phyloP scores from a whole-genome alignment of 1,139 yeast genomes.

The Debaryomyces coudertii region DNA sequence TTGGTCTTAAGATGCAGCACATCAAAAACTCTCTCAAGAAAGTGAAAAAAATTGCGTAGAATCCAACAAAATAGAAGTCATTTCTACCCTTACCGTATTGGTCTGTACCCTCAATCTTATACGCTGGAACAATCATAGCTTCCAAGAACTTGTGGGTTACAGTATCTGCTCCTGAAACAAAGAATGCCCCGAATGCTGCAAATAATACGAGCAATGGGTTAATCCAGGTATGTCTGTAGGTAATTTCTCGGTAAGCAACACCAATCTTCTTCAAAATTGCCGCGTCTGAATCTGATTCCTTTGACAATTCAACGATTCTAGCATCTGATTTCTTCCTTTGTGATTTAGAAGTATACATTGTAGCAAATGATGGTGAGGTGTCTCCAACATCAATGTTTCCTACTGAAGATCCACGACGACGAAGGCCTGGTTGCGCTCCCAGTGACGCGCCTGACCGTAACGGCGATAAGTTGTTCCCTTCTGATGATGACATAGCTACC shows the following conservation, averaged over 20 bases:
- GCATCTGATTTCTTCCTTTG: constrained; percentile 37
- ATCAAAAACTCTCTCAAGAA: constrained; percentile 88
- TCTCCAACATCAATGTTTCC: constrained; percentile 65
- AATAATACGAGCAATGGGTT: constrained; percentile 59
- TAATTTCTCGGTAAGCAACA: constrained; percentile 60
- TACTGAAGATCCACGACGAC: constrained; percentile 57
- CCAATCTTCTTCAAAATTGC: constrained; percentile 55
- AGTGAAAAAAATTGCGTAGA: constrained; percentile 84
- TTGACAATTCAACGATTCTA: constrained; percentile 35
- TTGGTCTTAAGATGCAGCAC: constrained; percentile 78
- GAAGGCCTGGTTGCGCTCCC: constrained; percentile 18
- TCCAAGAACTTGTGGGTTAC: constrained; percentile 59
- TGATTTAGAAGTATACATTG: constrained; percentile 46
- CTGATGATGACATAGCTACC: neutral
- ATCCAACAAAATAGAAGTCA: constrained; percentile 79
- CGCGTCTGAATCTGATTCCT: constrained; percentile 34
- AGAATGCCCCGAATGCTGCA: constrained; percentile 41
- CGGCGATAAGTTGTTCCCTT: neutral
- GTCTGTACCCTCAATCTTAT: constrained; percentile 57
- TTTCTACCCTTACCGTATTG: constrained; percentile 85
- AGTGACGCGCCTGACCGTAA: neutral
- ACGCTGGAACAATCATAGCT: constrained; percentile 69
- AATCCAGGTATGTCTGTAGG: constrained; percentile 79
- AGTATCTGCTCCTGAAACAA: constrained; percentile 56
- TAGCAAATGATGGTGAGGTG: constrained; percentile 51